phyloP scores from a whole-genome alignment of 768 basidiomycete genomes.

The Podaxis rugospora region DNA sequence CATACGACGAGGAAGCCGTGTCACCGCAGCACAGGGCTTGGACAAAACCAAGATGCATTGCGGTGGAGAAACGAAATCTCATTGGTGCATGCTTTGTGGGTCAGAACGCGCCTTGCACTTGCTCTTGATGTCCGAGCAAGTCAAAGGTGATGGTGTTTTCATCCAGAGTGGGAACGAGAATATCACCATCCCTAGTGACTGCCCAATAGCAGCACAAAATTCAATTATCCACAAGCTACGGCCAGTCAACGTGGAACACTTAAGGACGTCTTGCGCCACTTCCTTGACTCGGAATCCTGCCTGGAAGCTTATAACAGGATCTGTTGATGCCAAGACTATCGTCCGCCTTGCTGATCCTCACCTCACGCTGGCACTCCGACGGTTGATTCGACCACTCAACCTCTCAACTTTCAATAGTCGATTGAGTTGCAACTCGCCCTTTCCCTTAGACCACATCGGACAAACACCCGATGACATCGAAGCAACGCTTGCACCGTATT shows the following conservation, averaged over 20 bases:
- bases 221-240: constrained; percentile 25
- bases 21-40: not conserved
- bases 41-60: not conserved
- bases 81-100: constrained; percentile 9
- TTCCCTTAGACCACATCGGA: constrained; percentile 28
- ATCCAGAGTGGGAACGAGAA: not conserved
- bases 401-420: constrained; percentile 6
- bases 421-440: constrained; percentile 11
- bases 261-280: not conserved
- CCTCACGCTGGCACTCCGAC: constrained; percentile 26
- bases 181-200: constrained; percentile 3
- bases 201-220: constrained; percentile 21
- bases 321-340: constrained; percentile 14
- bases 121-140: not conserved
- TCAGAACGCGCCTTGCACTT: not conserved
- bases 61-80: not conserved
- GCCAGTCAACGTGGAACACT: constrained; percentile 21
- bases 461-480: constrained; percentile 24
- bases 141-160: not conserved
- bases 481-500: constrained; percentile 32
- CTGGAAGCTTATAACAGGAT: not conserved
- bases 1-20: constrained; percentile 20
- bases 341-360: constrained; percentile 29
- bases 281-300: not conserved
- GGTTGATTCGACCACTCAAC: constrained; percentile 7